These are phyloP conservation scores for Pseudogymnoascus sp. DNA, from an alignment of 2,329 filamentous ascomycete species.

Conservation along the genomic window DNA sequence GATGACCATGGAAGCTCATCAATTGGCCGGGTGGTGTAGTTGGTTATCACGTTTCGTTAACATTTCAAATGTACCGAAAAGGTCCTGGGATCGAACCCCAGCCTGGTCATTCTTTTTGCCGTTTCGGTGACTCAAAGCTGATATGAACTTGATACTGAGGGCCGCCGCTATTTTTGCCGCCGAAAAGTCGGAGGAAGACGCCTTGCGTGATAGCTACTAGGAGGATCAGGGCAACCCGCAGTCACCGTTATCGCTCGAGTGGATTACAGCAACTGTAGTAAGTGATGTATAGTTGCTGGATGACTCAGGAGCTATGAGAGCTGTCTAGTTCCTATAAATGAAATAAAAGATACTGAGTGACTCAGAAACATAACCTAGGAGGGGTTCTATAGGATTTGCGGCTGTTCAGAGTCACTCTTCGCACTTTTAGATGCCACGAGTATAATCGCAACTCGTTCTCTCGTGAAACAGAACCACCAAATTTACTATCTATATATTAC, in stretches of 20 bases:
- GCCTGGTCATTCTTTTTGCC: not conserved
- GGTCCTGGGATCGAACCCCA: slow-evolving; percentile 7
- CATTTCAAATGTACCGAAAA: not conserved
- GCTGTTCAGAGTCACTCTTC: not conserved
- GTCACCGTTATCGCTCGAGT: not conserved
- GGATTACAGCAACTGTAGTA: not conserved
- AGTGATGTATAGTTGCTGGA: not conserved
- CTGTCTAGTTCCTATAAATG: not conserved
- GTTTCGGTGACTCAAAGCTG: not conserved
- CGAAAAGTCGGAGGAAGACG: not conserved
- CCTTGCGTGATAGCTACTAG: not conserved
- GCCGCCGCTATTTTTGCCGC: not conserved
- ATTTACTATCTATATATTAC: too few relatives aligned
- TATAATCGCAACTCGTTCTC: too few relatives aligned
- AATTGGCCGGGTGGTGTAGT: slow-evolving; percentile 5
- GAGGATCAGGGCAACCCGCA: not conserved
- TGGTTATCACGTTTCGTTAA: slow-evolving; percentile 8
- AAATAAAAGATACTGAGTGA: too few relatives aligned
- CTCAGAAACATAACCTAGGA: too few relatives aligned
- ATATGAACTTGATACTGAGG: not conserved
- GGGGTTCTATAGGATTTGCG: too few relatives aligned
- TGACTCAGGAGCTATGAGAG: not conserved
- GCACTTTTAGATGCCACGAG: not conserved
- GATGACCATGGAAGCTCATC: not conserved
- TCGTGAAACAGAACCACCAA: too few relatives aligned